These are phyloP conservation scores for Ceratocystis diversiconidia DNA, from an alignment of 2,329 filamentous ascomycete genomes.

Conservation along the genomic window DNA sequence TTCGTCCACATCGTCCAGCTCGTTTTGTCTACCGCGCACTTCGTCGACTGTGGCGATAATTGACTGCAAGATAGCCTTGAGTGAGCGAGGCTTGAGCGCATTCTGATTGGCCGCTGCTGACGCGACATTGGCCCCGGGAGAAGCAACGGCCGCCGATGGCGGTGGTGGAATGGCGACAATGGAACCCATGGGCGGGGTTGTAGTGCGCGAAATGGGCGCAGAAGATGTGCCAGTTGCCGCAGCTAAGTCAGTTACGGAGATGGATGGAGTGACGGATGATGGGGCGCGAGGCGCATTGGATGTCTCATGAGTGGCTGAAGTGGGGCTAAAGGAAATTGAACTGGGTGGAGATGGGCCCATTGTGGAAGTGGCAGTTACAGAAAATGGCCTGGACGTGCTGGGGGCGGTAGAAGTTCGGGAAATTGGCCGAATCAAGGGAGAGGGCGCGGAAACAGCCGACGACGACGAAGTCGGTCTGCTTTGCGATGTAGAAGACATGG, in stretches of 20 bases:
- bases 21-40: slow-evolving; percentile 10
- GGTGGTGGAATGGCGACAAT: background rate
- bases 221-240: background rate
- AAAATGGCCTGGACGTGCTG: background rate
- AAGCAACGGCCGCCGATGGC: background rate
- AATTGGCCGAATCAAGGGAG: slow-evolving; percentile 9
- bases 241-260: slow-evolving; percentile 11
- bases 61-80: slow-evolving; percentile 12
- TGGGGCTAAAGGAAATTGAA: slow-evolving; percentile 1
- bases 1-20: slow-evolving; percentile 11
- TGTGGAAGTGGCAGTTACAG: background rate
- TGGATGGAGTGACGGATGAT: slow-evolving; percentile 10
- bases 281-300: slow-evolving; percentile 1
- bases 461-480: slow-evolving; percentile 17
- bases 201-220: slow-evolving; percentile 2
- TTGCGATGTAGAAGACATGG: slow-evolving; percentile 13
- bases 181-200: slow-evolving; percentile 11
- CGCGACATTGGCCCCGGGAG: background rate
- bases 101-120: background rate
- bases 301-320: slow-evolving; percentile 6
- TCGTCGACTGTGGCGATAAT: slow-evolving; percentile 17
- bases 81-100: background rate
- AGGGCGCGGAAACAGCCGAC: slow-evolving; percentile 5
- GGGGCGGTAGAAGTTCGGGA: slow-evolving; percentile 12
- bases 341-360: slow-evolving; percentile 11